A percentile compares a stretch with the other conserved stretches of the same genome.
phyloP scores from a whole-genome alignment of 306 rosid species.

The Corylus heterophylla region DNA sequence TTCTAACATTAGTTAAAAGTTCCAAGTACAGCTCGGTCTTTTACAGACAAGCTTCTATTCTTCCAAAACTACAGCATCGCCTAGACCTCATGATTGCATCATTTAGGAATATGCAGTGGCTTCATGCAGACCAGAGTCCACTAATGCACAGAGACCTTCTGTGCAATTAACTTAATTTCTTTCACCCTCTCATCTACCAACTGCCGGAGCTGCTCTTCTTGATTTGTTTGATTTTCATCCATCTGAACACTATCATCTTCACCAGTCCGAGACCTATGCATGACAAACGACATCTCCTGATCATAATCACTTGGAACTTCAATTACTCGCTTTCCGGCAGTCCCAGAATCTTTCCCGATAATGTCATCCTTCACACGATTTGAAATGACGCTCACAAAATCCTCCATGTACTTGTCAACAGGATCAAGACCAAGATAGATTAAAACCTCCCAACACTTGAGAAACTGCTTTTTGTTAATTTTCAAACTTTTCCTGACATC shows the following conservation, averaged over 20 bases:
- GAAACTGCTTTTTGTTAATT: constrained; percentile 82
- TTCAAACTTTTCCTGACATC: constrained; percentile 66
- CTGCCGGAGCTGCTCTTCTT: constrained; percentile 77
- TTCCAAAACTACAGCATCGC: constrained; percentile 3
- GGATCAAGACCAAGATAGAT: constrained; percentile 69
- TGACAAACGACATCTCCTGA: constrained; percentile 68
- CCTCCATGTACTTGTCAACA: constrained; percentile 57
- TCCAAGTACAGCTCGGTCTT: constrained; percentile 13
- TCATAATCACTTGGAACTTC: constrained; percentile 55
- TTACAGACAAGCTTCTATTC: constrained; percentile 18
- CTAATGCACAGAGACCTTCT: constrained; percentile 49
- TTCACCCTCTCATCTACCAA: constrained; percentile 68
- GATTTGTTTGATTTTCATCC: constrained; percentile 58
- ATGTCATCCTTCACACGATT: constrained; percentile 74
- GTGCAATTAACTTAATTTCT: constrained; percentile 68
- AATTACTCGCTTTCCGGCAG: constrained; percentile 64
- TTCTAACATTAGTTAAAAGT: neutral
- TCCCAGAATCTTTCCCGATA: constrained; percentile 71
- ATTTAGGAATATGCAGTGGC: neutral
- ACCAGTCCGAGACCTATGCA: constrained; percentile 53
- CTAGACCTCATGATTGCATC: constrained; percentile 8
- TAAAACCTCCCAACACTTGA: constrained; percentile 91
- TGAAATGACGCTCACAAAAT: constrained; percentile 61
- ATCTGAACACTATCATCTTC: constrained; percentile 49
- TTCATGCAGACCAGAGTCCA: neutral